Base-by-base conservation (phyloP, 306 rosid species). In the Pyrus betulifolia region DNA sequence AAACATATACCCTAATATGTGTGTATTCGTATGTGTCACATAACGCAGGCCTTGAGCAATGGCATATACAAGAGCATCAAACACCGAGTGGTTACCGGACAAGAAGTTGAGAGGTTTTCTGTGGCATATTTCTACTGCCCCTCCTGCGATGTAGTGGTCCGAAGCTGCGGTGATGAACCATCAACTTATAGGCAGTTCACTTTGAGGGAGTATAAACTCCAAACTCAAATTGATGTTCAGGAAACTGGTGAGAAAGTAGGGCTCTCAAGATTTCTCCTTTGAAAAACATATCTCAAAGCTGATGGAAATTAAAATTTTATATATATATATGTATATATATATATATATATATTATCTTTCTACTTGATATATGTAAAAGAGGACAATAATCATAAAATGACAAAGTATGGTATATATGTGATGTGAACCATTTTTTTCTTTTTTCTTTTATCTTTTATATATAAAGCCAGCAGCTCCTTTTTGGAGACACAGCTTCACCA, bases 101-200 rank as follows among this genome's bases (percentile, higher is more conserved):
- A 77, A 75, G 82, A 54, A 66, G 85, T 70, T 4, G 93, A 89
- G 59, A 86, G 98, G 62, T 86, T 85, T 35, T 93, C 95, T 0
- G 72, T 87, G 72, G 98, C 96, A 73, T 93, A 82, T 79, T 93
- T 93, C 83, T 93, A 81, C 55, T 82, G 77, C 74, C 98, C 96
- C 2, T 84, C 85, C 3, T 46, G 33, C 44, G 87, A 90, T 59
- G 70, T 87, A 3, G 80, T 82, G 30, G 87, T 93, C 55, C 78
- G 76, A 79, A 82, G 93, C 77, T 42, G 75, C 55, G 69, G 54
- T 10, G 72, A 40, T 49, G 54, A 49, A 42, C 85, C 87, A 21
- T 38, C 83, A 14, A 0, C 85, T 68, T 93, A 88, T 65, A 89
- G 71, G 69, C 64, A 86, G 38, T 91, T 93, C 85, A 91, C 81